phyloP scores from a whole-genome alignment of 2,329 filamentous ascomycete species.

The Aspergillus tanneri region DNA sequence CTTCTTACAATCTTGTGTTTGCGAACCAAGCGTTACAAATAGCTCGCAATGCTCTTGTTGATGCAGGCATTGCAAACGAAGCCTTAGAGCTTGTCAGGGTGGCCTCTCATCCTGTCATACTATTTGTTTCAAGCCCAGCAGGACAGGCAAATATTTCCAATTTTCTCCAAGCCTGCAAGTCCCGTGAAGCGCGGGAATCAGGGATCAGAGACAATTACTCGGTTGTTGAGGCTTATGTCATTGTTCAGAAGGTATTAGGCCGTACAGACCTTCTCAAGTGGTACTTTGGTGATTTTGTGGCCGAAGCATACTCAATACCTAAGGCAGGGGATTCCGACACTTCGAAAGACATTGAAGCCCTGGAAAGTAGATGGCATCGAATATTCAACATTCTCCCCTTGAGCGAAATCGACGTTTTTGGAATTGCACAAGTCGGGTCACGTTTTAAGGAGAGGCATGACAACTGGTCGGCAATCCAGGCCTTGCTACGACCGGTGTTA shows the following conservation, averaged over 20 bases:
- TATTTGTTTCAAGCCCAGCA: conserved; percentile 30
- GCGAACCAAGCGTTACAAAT: conserved; percentile 42
- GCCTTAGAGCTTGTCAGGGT: conserved; percentile 33
- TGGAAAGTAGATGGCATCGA: conserved; percentile 44
- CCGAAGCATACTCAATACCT: conserved; percentile 33
- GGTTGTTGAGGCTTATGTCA: conserved; percentile 48
- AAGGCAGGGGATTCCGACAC: conserved; percentile 42
- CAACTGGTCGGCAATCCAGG: conserved; percentile 53
- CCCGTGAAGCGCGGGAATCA: conserved; percentile 42
- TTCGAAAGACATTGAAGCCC: conserved; percentile 25
- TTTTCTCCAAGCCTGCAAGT: conserved; percentile 49
- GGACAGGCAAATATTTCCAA: conserved; percentile 39
- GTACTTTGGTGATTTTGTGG: conserved; percentile 47
- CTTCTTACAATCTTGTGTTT: conserved; percentile 37
- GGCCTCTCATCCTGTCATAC: conserved; percentile 39
- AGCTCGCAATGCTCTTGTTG: conserved; percentile 34
- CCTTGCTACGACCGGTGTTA: conserved; percentile 49
- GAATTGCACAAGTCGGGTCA: conserved; percentile 45
- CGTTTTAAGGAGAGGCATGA: conserved; percentile 43
- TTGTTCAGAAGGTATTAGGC: conserved; percentile 47
- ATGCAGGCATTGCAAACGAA: conserved; percentile 21
- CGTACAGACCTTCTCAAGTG: conserved; percentile 27
- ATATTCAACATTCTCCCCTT: conserved; percentile 56
- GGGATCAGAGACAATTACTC: conserved; percentile 50
- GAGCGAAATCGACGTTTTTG: conserved; percentile 52